Base-by-base conservation (phyloP, 768 basidiomycete genomes). In the Tricholoma saponaceum region DNA sequence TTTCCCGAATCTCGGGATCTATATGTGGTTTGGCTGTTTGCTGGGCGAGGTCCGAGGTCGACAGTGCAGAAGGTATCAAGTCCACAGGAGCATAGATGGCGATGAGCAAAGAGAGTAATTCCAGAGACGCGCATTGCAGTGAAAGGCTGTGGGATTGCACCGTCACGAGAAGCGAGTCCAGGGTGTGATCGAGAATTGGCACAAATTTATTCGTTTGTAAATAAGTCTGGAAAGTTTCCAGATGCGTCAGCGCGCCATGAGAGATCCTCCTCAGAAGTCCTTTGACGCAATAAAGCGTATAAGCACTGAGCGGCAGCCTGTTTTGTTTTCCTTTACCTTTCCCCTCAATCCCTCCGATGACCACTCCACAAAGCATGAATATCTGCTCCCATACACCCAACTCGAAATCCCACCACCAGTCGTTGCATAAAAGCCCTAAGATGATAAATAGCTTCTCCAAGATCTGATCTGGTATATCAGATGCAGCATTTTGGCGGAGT, bases 371-470 rank as follows among this genome's bases (percentile, higher is more conserved):
- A 14, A 92, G 75, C 76, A 86, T 88, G 69, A 95, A 91, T 23
- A 94, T 73, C 65, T 97, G 93, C 66, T 89, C 86, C 94, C 94
- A 95, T 25, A 84, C 70, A 54, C 76, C 76, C 35, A 82, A 51
- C 47, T 92, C 90, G 67, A 87, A 86, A 18, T 76, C 75, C 89
- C 90, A 91, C 91, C 92, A 95, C 87, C 91, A 92, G n/a, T 77
- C 74, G 18, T 84, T 79, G 61, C 81, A 84, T 23, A 98, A 76
- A 1, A 80, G 63, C 2, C 74, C 67, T 28, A 96, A 73, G 12
- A 82, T 73, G 23, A 76, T 64, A 57, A 97, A 76, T 20, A 94
- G 70, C 55, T 81, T 83, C 71, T 97, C 92, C 49, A 96, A 74
- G 28, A 94, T 72, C 63, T 87, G 87, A 65, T 94, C 87, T 7